Percentiles rank a stretch among this genome's conserved stretches.
Evolutionary conservation across 2,329 filamentous ascomycete species (phyloP).

Genomic region (Trichoderma koningii): DNA sequence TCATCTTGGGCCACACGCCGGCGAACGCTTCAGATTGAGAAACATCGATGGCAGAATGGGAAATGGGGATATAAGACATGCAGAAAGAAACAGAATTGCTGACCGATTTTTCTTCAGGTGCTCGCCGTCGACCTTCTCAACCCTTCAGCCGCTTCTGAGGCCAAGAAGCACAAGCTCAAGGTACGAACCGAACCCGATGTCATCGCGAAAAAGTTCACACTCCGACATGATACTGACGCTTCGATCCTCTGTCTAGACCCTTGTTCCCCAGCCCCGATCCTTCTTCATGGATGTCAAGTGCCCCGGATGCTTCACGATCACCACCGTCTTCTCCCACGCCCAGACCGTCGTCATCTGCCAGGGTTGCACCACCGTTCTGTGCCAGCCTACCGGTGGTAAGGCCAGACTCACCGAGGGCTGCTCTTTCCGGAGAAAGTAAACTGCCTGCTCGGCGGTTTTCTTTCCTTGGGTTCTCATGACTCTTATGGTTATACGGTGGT

Average conservation of each 20-base stretch:
- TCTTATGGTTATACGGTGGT: conserved; percentile 53
- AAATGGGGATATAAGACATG: not conserved
- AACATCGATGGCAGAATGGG: conserved; percentile 25
- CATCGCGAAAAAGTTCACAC: conserved; percentile 1
- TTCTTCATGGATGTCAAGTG: conserved; percentile 99
- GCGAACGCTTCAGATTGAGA: conserved; percentile 27
- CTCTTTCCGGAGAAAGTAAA: conserved; percentile 99
- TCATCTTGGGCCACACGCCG: not conserved
- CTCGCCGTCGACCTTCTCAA: conserved; percentile 99
- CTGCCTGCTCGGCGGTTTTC: conserved; percentile 49
- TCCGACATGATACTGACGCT: conserved; percentile 30
- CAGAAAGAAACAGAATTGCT: conserved; percentile 43
- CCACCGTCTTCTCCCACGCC: conserved; percentile 99
- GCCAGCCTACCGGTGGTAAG: conserved; percentile 99
- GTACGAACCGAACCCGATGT: conserved; percentile 53
- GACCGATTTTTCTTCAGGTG: conserved; percentile 68
- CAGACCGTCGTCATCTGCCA: conserved; percentile 99
- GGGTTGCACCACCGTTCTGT: conserved; percentile 98
- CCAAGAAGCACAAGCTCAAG: conserved; percentile 99
- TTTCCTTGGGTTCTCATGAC: conserved; percentile 53
- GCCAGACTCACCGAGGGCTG: conserved; percentile 98
- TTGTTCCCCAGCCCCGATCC: conserved; percentile 93
- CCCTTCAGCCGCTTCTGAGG: conserved; percentile 95
- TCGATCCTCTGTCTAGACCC: conserved; percentile 58
- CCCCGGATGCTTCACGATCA: conserved; percentile 99